A percentile compares a stretch with the other conserved stretches of the same genome.
phyloP scores from a whole-genome alignment of 1,284 basidiomycete genomes.

The Sporisorium scitamineum region DNA sequence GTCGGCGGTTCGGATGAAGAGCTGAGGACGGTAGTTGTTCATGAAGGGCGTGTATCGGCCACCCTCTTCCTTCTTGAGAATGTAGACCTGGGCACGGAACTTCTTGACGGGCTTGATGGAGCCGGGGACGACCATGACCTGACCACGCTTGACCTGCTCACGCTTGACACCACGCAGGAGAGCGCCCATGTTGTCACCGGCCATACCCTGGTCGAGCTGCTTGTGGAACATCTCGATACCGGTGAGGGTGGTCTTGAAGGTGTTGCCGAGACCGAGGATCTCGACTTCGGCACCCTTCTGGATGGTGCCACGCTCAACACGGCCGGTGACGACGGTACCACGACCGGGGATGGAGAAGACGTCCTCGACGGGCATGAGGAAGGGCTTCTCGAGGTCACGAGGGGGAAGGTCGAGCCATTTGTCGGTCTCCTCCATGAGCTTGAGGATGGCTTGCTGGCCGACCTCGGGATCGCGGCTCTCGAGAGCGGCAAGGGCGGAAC shows the following conservation, averaged over 20 bases:
- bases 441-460: constrained; percentile 84
- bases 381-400: constrained; percentile 97
- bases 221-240: constrained; percentile 99
- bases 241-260: constrained; percentile 92
- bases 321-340: constrained; percentile 97
- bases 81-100: constrained; percentile 74
- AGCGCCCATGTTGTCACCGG: constrained; percentile 99
- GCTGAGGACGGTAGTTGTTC: constrained; percentile 94
- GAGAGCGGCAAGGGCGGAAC: constrained; percentile 93
- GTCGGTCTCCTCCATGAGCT: constrained; percentile 89
- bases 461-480: constrained; percentile 84
- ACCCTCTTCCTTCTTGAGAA: constrained; percentile 95
- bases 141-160: constrained; percentile 93
- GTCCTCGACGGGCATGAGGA: constrained; percentile 96
- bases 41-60: constrained; percentile 98
- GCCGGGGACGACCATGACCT: constrained; percentile 88
- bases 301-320: constrained; percentile 94
- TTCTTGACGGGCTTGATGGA: constrained; percentile 95
- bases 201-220: constrained; percentile 96
- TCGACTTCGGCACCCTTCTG: constrained; percentile 95
- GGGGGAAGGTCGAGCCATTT: constrained; percentile 93
- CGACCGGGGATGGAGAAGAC: constrained; percentile 98
- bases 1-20: constrained; percentile 96
- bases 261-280: constrained; percentile 86
- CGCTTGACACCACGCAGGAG: constrained; percentile 97